A percentile compares a stretch with the other conserved stretches of the same genome.
Conservation (phyloP, 1,284 basidiomycete genomes). For the Trametes pubescens region DNA sequence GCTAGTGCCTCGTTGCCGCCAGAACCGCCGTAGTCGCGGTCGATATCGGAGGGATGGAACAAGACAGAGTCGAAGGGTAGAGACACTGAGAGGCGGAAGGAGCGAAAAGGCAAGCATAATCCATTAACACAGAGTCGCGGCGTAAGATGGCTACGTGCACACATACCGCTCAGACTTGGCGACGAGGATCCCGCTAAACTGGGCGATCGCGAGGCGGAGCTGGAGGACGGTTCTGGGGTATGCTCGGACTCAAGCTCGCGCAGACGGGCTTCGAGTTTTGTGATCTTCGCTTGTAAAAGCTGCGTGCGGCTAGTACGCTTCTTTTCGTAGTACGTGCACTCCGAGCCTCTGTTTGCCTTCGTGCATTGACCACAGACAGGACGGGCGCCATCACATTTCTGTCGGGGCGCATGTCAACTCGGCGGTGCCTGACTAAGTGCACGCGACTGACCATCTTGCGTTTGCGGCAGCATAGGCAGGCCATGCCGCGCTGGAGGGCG, state of each 20-base stretch:
- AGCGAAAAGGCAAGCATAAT: neutral
- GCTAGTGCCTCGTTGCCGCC: conserved; percentile 13
- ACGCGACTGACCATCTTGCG: conserved; percentile 60
- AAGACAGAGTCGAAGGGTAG: conserved; percentile 28
- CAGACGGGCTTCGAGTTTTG: conserved; percentile 59
- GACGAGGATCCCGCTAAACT: conserved; percentile 21
- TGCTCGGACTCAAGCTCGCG: conserved; percentile 57
- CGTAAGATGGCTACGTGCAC: conserved; percentile 4
- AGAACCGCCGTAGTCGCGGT: conserved; percentile 17
- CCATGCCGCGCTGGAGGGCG: conserved; percentile 62
- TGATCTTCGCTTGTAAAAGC: conserved; percentile 63
- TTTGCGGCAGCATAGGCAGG: conserved; percentile 67
- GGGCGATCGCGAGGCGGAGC: conserved; percentile 31
- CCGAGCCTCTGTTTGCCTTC: conserved; percentile 58
- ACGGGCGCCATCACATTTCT: conserved; percentile 68
- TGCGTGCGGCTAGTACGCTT: conserved; percentile 68
- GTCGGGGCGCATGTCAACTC: conserved; percentile 7
- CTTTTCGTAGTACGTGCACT: conserved; percentile 69
- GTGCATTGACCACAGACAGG: conserved; percentile 65
- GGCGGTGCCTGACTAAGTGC: neutral
- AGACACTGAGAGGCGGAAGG: conserved; percentile 14
- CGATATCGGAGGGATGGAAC: conserved; percentile 29
- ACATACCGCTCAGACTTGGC: conserved; percentile 16
- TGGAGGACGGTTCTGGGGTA: conserved; percentile 29
- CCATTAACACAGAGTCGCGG: neutral